Percentiles rank a stretch among this genome's conserved stretches.
phyloP scores from a whole-genome alignment of 2,329 filamentous ascomycete species.

The Fusarium pseudograminearum region DNA sequence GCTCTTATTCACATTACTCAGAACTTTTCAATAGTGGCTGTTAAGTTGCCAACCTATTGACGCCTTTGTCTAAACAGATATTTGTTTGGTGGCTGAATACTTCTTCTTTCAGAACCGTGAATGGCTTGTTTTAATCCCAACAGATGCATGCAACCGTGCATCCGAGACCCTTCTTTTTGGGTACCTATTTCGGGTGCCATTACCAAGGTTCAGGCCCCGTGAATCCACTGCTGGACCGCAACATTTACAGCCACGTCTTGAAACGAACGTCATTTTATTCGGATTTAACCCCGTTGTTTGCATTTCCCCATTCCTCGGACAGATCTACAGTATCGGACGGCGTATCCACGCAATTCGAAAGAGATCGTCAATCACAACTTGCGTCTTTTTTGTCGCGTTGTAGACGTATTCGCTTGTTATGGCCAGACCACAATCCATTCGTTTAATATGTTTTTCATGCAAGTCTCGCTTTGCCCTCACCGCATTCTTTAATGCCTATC shows the following conservation, averaged over 20 bases:
- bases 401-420: background rate
- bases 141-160: conserved; percentile 29
- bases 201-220: conserved; percentile 18
- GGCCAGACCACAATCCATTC: background rate
- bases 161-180: conserved; percentile 1
- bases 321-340: conserved; percentile 24
- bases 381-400: background rate
- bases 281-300: background rate
- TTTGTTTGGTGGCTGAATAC: background rate
- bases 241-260: conserved; percentile 1
- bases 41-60: background rate
- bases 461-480: conserved; percentile 33
- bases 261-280: conserved; percentile 25
- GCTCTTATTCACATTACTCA: conserved; percentile 5
- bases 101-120: background rate
- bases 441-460: conserved; percentile 21
- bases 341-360: background rate
- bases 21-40: background rate
- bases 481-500: conserved; percentile 27
- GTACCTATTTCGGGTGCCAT: background rate
- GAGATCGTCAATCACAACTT: conserved; percentile 1
- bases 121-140: conserved; percentile 14
- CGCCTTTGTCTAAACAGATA: background rate
- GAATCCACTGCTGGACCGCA: conserved; percentile 13
- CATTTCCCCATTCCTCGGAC: conserved; percentile 17